phyloP scores from a whole-genome alignment of 2,329 filamentous ascomycete species.

The Penicillium sp. region DNA sequence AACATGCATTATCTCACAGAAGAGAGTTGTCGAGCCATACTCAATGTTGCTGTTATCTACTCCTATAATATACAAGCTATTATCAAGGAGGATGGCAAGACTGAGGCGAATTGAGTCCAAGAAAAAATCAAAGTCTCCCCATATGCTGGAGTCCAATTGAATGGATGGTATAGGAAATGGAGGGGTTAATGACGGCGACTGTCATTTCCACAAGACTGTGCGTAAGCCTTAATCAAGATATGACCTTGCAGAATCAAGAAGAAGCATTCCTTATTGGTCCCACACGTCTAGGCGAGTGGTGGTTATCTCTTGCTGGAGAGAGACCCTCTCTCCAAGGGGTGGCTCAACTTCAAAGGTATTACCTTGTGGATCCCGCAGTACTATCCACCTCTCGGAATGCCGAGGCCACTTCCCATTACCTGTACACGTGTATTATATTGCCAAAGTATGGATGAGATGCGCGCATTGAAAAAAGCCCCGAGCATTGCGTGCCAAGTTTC shows the following conservation, averaged over 20 bases:
- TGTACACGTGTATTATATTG: background rate
- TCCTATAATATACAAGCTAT: too few relatives aligned
- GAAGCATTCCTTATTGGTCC: background rate
- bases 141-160: too few relatives aligned
- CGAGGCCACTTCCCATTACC: background rate
- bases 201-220: background rate
- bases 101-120: too few relatives aligned
- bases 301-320: background rate
- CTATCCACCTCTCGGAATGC: conserved; percentile 2
- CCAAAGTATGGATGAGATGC: background rate
- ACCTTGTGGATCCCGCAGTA: background rate
- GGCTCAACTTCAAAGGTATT: background rate
- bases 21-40: too few relatives aligned
- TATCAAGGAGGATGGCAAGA: too few relatives aligned
- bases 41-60: too few relatives aligned
- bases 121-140: too few relatives aligned
- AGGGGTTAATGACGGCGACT: background rate
- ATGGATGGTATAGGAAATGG: too few relatives aligned
- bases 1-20: background rate
- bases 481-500: conserved; percentile 14
- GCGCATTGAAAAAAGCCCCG: background rate
- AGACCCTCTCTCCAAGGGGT: background rate
- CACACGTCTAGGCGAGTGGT: background rate
- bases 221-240: background rate
- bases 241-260: background rate